Evolutionary conservation across 768 basidiomycete species (phyloP), one percentile per base, ranked within the genome.

Genomic region (Coprinopsis cinerea): DNA sequence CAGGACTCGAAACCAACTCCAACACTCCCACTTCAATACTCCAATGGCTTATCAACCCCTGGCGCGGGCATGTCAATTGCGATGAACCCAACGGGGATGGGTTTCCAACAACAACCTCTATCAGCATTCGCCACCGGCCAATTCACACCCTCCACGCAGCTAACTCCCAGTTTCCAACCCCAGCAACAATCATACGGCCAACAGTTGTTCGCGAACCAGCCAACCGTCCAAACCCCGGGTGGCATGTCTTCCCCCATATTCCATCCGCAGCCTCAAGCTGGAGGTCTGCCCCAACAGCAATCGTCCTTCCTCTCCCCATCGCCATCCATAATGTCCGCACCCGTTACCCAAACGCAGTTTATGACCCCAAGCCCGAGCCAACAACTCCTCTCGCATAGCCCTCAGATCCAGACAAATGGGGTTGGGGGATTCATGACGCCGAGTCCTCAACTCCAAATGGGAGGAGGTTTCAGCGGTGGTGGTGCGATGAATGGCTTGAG

Each of bases 1-100:
- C 77, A 76, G 51, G 52, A 49, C 14, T 65, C 71, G n/a, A 59
- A 64, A 11, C 63, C 68, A n/a, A 73, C 64, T 14, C 73, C 80
- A 13, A 76, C 81, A 11, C 68, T 83, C 10, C 81, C 77, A 7
- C 64, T 79, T 7, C 77, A 79, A 55, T 72, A 70, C 36, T 71
- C n/a, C n/a, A n/a, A n/a, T n/a, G n/a, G n/a, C n/a, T n/a, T n/a
- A n/a, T n/a, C n/a, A n/a, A n/a, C n/a, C 55, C 23, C 23, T 44
- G 10, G 6, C 44, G 15, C 49, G 24, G 56, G 57, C 35, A 52
- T 59, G 26, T 53, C 63, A 25, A 51, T 57, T 17, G 55, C 57
- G n/a, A 17, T 51, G 2, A 46, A 53, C 20, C 43, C 58, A 3
- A 61, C 62, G 34, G 59, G 59, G 1, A 57, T 57, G 22, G 61